Conservation (phyloP, 2,329 filamentous ascomycete species). For the Fusarium sp. region DNA sequence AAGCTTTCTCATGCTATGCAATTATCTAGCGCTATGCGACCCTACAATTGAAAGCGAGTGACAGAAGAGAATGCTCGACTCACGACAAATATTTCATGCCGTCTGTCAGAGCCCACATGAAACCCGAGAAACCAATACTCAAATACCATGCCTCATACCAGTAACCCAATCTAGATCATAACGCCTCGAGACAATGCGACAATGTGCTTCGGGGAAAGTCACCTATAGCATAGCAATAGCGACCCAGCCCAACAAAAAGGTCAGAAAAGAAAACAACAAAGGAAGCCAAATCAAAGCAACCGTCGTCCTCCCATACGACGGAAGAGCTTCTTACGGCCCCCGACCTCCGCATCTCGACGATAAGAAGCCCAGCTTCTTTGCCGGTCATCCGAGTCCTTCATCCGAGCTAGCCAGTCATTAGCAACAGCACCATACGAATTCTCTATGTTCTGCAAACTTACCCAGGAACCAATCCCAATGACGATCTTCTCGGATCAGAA, state of each 20-base stretch:
- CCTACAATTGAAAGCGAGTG: conserved; percentile 32
- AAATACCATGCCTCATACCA: conserved; percentile 23
- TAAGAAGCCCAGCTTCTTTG: conserved; percentile 60
- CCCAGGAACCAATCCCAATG: conserved; percentile 72
- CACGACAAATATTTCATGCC: conserved; percentile 20
- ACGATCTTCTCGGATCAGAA: conserved; percentile 67
- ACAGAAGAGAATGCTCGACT: conserved; percentile 30
- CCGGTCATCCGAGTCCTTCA: conserved; percentile 63
- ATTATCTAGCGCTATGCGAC: conserved; percentile 17
- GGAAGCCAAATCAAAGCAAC: conserved; percentile 37
- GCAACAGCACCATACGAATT: background rate
- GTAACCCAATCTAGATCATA: conserved; percentile 43
- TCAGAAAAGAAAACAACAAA: background rate
- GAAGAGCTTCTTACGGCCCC: conserved; percentile 53
- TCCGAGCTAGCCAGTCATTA: conserved; percentile 57
- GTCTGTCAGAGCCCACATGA: conserved; percentile 17
- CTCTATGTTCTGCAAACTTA: conserved; percentile 51
- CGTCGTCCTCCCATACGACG: conserved; percentile 55
- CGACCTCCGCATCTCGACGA: conserved; percentile 51
- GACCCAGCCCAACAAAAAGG: conserved; percentile 34
- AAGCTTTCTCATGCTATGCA: conserved; percentile 35
- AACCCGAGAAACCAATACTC: conserved; percentile 23
- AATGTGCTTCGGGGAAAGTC: conserved; percentile 42
- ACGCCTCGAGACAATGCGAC: conserved; percentile 45
- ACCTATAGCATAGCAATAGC: conserved; percentile 34